Conservation (phyloP, 441 rosid genomes). For the Lepidium campestre region DNA sequence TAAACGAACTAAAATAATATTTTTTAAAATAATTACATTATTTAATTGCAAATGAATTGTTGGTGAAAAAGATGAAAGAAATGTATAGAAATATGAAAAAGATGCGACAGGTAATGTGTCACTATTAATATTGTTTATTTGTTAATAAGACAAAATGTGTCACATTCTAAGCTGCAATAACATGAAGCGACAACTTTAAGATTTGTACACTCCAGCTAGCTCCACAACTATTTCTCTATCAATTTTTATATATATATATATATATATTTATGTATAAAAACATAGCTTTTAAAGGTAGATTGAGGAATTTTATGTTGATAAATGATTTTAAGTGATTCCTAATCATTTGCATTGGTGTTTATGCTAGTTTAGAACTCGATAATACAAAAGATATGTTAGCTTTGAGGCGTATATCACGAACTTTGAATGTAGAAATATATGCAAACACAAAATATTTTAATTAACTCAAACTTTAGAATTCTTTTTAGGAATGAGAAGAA, state of each 20-base stretch:
- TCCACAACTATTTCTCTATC: background rate
- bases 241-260: too few relatives aligned
- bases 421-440: too few relatives aligned
- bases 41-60: background rate
- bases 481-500: too few relatives aligned
- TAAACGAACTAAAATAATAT: background rate
- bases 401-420: too few relatives aligned
- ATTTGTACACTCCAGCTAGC: background rate
- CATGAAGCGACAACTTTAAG: conserved; percentile 26
- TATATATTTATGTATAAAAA: background rate
- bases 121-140: background rate
- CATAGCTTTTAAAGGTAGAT: too few relatives aligned
- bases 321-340: too few relatives aligned
- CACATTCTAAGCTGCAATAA: conserved; percentile 16
- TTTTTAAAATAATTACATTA: background rate
- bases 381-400: too few relatives aligned
- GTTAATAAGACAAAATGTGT: conserved; percentile 10
- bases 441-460: too few relatives aligned
- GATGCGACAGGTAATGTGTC: conserved; percentile 22
- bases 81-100: background rate
- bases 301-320: too few relatives aligned
- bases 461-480: too few relatives aligned
- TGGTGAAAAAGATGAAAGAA: conserved; percentile 3
- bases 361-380: too few relatives aligned
- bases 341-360: too few relatives aligned